Percentiles rank a stretch among this genome's conserved stretches.
These are phyloP conservation scores for Clavispora vitiphila DNA, from an alignment of 805 yeast genomes.

Conservation along the genomic window DNA sequence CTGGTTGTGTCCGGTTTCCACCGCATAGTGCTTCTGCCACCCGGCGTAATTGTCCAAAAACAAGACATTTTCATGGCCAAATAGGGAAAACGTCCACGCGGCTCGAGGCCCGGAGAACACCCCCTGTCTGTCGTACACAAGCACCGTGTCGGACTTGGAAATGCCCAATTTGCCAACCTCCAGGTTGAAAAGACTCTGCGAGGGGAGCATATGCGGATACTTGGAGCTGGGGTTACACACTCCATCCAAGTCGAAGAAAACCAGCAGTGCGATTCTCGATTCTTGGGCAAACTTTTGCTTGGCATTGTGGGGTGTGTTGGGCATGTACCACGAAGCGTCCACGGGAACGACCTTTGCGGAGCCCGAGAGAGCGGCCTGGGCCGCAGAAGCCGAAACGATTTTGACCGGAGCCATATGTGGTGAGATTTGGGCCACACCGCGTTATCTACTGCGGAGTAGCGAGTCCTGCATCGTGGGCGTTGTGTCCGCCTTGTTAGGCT, in stretches of 20 bases:
- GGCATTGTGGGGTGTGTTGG: constrained; percentile 61
- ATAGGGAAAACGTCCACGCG: constrained; percentile 81
- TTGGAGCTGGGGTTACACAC: constrained; percentile 40
- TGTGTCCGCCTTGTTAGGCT: too few species aligned
- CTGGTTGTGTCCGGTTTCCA: constrained; percentile 14
- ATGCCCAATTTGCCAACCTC: constrained; percentile 56
- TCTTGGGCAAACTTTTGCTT: constrained; percentile 46
- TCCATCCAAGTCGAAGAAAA: constrained; percentile 15
- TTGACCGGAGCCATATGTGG: constrained; percentile 2
- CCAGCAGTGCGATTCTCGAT: constrained; percentile 42
- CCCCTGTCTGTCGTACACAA: constrained; percentile 82
- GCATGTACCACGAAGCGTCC: constrained; percentile 93
- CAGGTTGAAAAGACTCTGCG: constrained; percentile 46
- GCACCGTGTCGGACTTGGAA: constrained; percentile 49
- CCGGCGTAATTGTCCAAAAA: constrained; percentile 64
- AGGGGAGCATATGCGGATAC: constrained; percentile 92
- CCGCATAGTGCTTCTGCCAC: constrained; percentile 43
- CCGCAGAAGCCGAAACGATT: constrained; percentile 4
- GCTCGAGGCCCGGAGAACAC: constrained; percentile 87
- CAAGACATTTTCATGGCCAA: constrained; percentile 68
- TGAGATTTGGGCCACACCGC: too few species aligned
- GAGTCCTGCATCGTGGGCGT: not conserved
- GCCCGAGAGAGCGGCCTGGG: constrained; percentile 8
- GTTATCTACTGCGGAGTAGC: not conserved
- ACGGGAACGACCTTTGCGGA: constrained; percentile 45